Conservation (phyloP, 202 grass and related monocot species). For the Panicum hallii region DNA sequence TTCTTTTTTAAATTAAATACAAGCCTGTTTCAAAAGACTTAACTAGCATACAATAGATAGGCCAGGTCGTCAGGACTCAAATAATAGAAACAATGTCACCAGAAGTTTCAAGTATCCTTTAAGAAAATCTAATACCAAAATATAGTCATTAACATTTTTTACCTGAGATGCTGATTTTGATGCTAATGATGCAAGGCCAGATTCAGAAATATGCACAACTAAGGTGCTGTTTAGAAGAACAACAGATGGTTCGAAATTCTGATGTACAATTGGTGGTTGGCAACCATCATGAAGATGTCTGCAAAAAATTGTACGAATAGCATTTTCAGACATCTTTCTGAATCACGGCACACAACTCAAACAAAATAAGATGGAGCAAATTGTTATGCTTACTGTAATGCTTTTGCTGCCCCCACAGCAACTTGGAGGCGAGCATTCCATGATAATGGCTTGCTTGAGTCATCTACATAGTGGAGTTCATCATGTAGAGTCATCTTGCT, state of each 20-base stretch:
- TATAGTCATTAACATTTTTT: slow-evolving; percentile 24
- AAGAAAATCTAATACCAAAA: slow-evolving; percentile 19
- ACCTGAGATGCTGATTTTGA: slow-evolving; percentile 69
- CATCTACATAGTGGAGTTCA: slow-evolving; percentile 75
- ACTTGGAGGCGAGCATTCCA: slow-evolving; percentile 90
- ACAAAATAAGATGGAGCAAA: slow-evolving; percentile 7
- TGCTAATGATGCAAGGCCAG: slow-evolving; percentile 68
- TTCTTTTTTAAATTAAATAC: background rate
- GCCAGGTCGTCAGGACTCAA: background rate
- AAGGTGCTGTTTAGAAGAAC: slow-evolving; percentile 82
- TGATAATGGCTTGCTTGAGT: slow-evolving; percentile 58
- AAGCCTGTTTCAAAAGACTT: slow-evolving; percentile 16
- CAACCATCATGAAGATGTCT: slow-evolving; percentile 92
- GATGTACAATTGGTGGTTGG: slow-evolving; percentile 73
- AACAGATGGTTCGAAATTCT: slow-evolving; percentile 83
- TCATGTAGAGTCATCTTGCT: slow-evolving; percentile 86
- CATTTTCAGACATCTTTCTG: slow-evolving; percentile 37
- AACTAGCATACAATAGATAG: background rate
- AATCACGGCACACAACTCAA: slow-evolving; percentile 11
- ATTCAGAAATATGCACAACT: slow-evolving; percentile 77
- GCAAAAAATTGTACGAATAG: slow-evolving; percentile 39
- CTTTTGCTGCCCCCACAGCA: slow-evolving; percentile 82
- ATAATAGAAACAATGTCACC: background rate
- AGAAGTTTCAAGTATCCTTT: background rate
- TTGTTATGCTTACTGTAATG: slow-evolving; percentile 81